phyloP scores from a whole-genome alignment of 768 basidiomycete species.

The Auricularia auricula-judae region DNA sequence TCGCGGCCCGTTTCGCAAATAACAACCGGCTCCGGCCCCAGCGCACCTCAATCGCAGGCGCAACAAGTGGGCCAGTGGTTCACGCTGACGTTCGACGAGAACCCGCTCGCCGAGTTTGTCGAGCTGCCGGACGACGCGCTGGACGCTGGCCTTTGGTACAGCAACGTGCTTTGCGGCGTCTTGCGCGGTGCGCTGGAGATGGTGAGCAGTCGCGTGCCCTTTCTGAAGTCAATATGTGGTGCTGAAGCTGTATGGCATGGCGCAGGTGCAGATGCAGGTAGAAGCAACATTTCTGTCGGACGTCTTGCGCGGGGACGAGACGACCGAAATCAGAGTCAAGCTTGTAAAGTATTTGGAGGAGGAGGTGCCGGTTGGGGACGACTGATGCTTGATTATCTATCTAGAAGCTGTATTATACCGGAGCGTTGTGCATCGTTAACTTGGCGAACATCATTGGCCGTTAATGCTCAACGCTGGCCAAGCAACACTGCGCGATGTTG shows the following conservation, averaged over 20 bases:
- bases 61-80: slow-evolving; percentile 31
- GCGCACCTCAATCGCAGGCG: neutral
- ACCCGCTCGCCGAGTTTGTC: slow-evolving; percentile 93
- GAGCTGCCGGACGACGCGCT: slow-evolving; percentile 89
- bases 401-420: neutral
- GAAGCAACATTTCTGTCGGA: slow-evolving; percentile 84
- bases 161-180: slow-evolving; percentile 92
- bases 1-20: neutral
- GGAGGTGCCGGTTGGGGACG: slow-evolving; percentile 88
- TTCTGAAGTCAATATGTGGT: neutral
- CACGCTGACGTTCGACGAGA: slow-evolving; percentile 84
- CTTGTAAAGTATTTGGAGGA: slow-evolving; percentile 90
- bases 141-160: slow-evolving; percentile 92
- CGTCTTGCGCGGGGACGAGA: slow-evolving; percentile 84
- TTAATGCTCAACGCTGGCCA: no score
- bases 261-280: slow-evolving; percentile 91
- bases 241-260: neutral
- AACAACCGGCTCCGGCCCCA: neutral
- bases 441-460: no score
- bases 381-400: slow-evolving; percentile 28
- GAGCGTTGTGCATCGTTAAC: no score
- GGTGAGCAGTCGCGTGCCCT: slow-evolving; percentile 38
- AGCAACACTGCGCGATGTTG: no score
- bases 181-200: slow-evolving; percentile 90
- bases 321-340: slow-evolving; percentile 85